A percentile compares a stretch with the other conserved stretches of the same genome.
Conservation (phyloP, 2,329 filamentous ascomycete genomes). For the Penicillium occitanis region DNA sequence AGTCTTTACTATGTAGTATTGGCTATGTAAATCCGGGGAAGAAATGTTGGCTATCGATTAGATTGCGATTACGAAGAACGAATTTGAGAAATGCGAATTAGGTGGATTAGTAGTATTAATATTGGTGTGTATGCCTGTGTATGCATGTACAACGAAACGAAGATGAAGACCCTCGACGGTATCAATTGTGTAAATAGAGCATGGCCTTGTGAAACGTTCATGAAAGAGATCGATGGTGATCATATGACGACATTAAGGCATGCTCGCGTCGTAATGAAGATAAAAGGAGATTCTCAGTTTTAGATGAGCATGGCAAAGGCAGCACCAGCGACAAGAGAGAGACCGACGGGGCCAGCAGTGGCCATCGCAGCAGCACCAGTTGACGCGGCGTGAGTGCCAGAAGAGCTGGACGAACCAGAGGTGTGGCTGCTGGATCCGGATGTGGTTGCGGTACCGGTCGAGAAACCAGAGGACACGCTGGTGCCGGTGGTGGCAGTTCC, state of each 20-base stretch:
- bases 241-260: background rate
- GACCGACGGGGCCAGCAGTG: constrained; percentile 38
- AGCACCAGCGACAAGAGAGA: constrained; percentile 44
- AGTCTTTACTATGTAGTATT: background rate
- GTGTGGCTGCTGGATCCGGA: constrained; percentile 25
- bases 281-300: constrained; percentile 17
- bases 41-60: constrained; percentile 5
- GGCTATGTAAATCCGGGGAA: constrained; percentile 4
- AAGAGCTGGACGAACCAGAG: constrained; percentile 25
- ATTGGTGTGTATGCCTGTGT: constrained; percentile 11
- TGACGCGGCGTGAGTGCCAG: constrained; percentile 10
- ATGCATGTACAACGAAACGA: constrained; percentile 19
- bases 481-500: constrained; percentile 3
- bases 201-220: background rate
- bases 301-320: constrained; percentile 47
- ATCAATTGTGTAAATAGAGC: background rate
- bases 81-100: background rate
- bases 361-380: constrained; percentile 35
- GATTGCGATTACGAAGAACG: background rate
- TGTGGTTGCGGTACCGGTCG: background rate
- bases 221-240: background rate
- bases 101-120: constrained; percentile 4
- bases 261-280: background rate
- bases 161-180: background rate
- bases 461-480: constrained; percentile 14